Evolutionary conservation across 192 early-diverging fungal genomes (phyloP).

Genomic region (Backusella liffmaniae): DNA sequence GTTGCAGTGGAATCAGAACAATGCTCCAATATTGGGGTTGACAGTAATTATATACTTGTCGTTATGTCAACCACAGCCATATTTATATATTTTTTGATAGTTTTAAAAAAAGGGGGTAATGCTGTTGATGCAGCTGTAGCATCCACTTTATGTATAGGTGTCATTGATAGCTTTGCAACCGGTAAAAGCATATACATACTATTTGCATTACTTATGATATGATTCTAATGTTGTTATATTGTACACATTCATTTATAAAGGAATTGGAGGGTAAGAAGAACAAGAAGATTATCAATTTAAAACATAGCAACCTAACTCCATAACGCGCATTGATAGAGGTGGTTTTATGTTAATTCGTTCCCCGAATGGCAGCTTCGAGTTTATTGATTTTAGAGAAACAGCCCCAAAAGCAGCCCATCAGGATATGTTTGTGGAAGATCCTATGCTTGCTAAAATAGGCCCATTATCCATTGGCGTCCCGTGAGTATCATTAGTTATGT

Average conservation of each 20-base stretch:
- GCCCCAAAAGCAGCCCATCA: slow-evolving; percentile 70
- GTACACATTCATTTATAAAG: not conserved
- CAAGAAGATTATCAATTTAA: not conserved
- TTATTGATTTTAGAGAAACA: slow-evolving; percentile 88
- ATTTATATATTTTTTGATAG: slow-evolving; percentile 25
- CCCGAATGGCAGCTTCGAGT: slow-evolving; percentile 54
- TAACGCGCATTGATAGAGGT: slow-evolving; percentile 49
- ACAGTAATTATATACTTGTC: slow-evolving; percentile 37
- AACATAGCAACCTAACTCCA: slow-evolving; percentile 10
- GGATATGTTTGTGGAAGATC: slow-evolving; percentile 82
- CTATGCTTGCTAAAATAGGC: slow-evolving; percentile 66
- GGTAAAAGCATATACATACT: slow-evolving; percentile 39
- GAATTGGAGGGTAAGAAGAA: slow-evolving; percentile 66
- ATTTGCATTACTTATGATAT: not conserved
- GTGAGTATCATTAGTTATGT: slow-evolving; percentile 28
- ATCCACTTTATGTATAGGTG: slow-evolving; percentile 83
- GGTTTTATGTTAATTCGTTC: slow-evolving; percentile 88
- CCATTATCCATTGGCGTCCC: slow-evolving; percentile 80
- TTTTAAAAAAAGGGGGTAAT: slow-evolving; percentile 84
- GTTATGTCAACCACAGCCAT: not conserved
- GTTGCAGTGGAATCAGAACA: slow-evolving; percentile 67
- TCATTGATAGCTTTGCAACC: slow-evolving; percentile 81
- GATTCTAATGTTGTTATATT: not conserved
- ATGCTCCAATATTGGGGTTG: slow-evolving; percentile 69
- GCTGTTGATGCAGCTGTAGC: slow-evolving; percentile 91